Evolutionary conservation across 352 stramenopile genomes (phyloP).

Genomic region (Pythium brassicae): DNA sequence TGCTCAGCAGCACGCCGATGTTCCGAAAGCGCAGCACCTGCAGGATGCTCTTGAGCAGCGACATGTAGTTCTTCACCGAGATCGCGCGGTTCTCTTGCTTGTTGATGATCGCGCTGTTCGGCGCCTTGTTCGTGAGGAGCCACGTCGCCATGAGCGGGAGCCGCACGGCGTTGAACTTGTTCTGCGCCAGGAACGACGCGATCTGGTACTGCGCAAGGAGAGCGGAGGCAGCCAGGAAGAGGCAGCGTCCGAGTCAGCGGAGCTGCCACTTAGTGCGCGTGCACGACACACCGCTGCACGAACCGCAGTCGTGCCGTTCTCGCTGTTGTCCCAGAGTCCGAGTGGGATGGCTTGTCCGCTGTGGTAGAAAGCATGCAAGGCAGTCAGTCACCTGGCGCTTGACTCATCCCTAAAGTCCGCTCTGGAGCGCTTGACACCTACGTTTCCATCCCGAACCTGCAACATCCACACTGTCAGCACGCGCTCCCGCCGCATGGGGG

Average conservation of each 20-base stretch:
- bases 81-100: slow-evolving; percentile 57
- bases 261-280: not conserved
- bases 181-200: slow-evolving; percentile 53
- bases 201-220: slow-evolving; percentile 42
- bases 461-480: not conserved
- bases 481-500: too few relatives aligned
- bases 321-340: slow-evolving; percentile 61
- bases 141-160: slow-evolving; percentile 58
- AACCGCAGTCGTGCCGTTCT: slow-evolving; percentile 67
- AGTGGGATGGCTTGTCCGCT: slow-evolving; percentile 55
- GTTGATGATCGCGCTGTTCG: slow-evolving; percentile 41
- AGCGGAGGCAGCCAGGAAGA: too few relatives aligned
- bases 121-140: slow-evolving; percentile 59
- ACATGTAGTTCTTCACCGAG: slow-evolving; percentile 45
- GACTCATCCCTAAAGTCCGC: not conserved
- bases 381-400: not conserved
- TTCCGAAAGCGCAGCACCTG: slow-evolving; percentile 52
- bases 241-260: not conserved
- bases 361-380: not conserved
- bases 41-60: slow-evolving; percentile 43
- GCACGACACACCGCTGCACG: slow-evolving; percentile 4
- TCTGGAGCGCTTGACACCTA: slow-evolving; percentile 15
- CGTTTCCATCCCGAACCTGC: slow-evolving; percentile 60
- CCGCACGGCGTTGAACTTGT: slow-evolving; percentile 79
- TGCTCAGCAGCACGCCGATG: slow-evolving; percentile 52